Conservation (phyloP, 169 alveolate species). For the Sarcocystis neurona region DNA sequence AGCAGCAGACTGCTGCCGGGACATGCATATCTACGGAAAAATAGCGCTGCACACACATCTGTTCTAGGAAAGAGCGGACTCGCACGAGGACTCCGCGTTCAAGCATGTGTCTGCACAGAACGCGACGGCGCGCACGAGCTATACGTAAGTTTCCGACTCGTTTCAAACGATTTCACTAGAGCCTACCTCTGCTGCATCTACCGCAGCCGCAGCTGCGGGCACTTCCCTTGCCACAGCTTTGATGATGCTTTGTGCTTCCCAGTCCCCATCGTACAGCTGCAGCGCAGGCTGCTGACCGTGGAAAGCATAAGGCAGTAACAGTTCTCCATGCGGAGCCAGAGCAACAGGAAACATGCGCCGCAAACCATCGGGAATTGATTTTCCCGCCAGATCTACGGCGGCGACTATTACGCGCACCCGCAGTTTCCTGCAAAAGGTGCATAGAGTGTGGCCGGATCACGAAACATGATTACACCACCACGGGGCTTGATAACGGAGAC, state of each 20-base stretch:
- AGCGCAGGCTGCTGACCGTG: conserved; percentile 33
- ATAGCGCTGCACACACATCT: no score
- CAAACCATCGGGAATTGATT: neutral
- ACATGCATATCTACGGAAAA: no score
- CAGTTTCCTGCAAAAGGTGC: neutral
- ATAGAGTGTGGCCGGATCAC: neutral
- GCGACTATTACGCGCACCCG: conserved; percentile 11
- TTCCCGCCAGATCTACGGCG: neutral
- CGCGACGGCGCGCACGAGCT: neutral
- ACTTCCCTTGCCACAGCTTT: neutral
- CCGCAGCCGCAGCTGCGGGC: conserved; percentile 1
- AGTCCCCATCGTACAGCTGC: neutral
- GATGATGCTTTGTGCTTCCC: neutral
- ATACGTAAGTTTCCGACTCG: neutral
- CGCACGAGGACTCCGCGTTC: no score
- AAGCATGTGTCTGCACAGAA: no score
- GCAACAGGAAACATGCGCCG: neutral
- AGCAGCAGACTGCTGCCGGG: no score
- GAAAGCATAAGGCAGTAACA: neutral
- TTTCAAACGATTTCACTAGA: neutral
- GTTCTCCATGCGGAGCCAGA: conserved; percentile 22
- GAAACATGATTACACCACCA: neutral
- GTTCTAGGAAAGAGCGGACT: no score
- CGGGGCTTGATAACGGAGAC: no score
- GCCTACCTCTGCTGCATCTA: neutral